Percentiles rank a stretch among this genome's conserved stretches.
These are phyloP conservation scores for Triticum timopheevii DNA, from an alignment of 176 grass and related monocot genomes.

Conservation along the genomic window DNA sequence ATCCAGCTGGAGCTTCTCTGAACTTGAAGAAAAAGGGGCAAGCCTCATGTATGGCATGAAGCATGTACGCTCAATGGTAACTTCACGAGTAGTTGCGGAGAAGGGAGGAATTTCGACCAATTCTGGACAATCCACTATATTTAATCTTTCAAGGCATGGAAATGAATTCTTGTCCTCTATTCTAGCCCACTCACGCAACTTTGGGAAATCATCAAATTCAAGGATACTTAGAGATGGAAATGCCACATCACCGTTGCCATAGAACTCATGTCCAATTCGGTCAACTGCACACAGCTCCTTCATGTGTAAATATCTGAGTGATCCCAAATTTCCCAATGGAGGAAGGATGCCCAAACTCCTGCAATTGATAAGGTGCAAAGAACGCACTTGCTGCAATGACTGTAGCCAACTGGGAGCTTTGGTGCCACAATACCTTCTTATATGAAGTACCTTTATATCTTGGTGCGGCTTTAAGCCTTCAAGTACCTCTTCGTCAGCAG, in stretches of 20 bases:
- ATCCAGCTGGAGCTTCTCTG: constrained; percentile 1
- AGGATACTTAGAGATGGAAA: background rate
- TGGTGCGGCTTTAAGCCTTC: constrained; percentile 23
- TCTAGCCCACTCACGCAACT: constrained; percentile 18
- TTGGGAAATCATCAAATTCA: background rate
- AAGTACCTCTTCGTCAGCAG: background rate
- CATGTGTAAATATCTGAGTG: constrained; percentile 9
- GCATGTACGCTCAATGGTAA: background rate
- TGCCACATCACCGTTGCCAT: constrained; percentile 14
- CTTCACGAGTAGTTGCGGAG: background rate
- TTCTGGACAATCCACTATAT: background rate
- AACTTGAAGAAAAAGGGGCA: background rate
- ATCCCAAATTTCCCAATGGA: constrained; percentile 25
- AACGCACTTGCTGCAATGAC: background rate
- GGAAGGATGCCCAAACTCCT: background rate
- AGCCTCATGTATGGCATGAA: background rate
- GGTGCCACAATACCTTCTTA: constrained; percentile 23
- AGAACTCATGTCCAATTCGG: constrained; percentile 20
- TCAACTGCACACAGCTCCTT: constrained; percentile 5
- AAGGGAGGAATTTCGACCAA: background rate
- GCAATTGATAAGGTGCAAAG: background rate
- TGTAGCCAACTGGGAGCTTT: constrained; percentile 25
- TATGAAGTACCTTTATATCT: constrained; percentile 9
- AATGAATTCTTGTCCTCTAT: background rate
- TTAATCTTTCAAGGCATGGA: background rate